Percentiles rank a stretch among this genome's conserved stretches.
These are phyloP conservation scores for Exophiala oligosperma DNA, from an alignment of 2,329 filamentous ascomycete genomes.

Conservation along the genomic window DNA sequence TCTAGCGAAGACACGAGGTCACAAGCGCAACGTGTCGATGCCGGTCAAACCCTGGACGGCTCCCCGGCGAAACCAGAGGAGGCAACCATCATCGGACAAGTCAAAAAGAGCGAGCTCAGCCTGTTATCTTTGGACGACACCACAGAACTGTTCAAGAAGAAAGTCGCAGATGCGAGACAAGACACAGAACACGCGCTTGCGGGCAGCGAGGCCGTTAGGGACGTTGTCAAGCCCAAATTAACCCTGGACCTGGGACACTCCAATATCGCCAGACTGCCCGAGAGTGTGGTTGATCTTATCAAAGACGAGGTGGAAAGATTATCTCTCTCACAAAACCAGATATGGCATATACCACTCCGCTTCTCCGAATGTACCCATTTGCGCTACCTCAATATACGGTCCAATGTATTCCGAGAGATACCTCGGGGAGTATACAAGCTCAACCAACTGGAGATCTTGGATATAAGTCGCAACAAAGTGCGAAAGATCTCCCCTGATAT, in stretches of 20 bases:
- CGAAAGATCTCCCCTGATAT: conserved; percentile 75
- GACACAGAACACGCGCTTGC: conserved; percentile 49
- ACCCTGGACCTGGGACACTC: conserved; percentile 54
- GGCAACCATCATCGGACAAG: background rate
- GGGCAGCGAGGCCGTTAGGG: conserved; percentile 46
- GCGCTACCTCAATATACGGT: conserved; percentile 51
- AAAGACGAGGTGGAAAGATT: conserved; percentile 56
- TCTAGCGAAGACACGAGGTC: conserved; percentile 19
- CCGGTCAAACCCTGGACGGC: conserved; percentile 6
- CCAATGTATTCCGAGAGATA: conserved; percentile 58
- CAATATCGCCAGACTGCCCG: conserved; percentile 49
- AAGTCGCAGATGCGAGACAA: conserved; percentile 49
- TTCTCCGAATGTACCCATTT: conserved; percentile 51
- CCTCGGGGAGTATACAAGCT: conserved; percentile 75
- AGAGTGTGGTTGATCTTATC: conserved; percentile 52
- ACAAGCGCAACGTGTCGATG: conserved; percentile 15
- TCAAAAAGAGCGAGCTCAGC: conserved; percentile 6
- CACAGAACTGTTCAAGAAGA: conserved; percentile 44
- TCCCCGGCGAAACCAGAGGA: conserved; percentile 15
- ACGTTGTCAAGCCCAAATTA: conserved; percentile 49
- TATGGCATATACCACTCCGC: conserved; percentile 50
- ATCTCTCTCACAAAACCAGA: conserved; percentile 52
- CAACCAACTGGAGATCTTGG: conserved; percentile 84
- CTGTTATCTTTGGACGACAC: conserved; percentile 45
- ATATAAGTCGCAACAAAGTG: conserved; percentile 86